Conservation (phyloP, 176 grass and related monocot genomes). For the Hsuehochloa calcarea region DNA sequence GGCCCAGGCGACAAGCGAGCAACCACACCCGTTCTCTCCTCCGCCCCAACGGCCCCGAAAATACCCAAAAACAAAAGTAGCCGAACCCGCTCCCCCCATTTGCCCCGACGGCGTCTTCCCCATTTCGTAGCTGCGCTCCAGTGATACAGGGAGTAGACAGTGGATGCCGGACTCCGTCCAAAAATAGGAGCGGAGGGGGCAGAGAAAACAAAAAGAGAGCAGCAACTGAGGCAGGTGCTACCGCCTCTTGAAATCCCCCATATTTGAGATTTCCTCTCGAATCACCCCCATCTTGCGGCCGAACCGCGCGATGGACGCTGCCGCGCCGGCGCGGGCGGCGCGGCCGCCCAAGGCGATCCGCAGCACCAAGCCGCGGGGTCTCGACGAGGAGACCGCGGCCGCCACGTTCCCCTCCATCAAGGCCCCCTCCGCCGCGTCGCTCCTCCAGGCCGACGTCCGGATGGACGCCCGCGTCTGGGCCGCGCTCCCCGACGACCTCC, state of each 20-base stretch:
- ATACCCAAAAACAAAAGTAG: constrained; percentile 12
- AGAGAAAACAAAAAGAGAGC: neutral
- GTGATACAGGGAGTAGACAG: neutral
- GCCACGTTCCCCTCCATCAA: constrained; percentile 37
- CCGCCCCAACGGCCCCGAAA: neutral
- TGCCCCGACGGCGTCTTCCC: neutral
- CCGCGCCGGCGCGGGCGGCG: constrained; percentile 17
- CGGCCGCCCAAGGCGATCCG: constrained; percentile 66
- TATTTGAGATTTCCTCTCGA: constrained; percentile 1
- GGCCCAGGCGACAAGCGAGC: neutral
- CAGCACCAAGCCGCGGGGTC: constrained; percentile 76
- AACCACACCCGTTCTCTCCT: neutral
- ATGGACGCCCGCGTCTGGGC: constrained; percentile 75
- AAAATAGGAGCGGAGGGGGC: constrained; percentile 19
- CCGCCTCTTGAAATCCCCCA: neutral
- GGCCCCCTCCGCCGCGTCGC: neutral
- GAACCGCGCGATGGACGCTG: constrained; percentile 18
- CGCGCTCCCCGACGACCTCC: constrained; percentile 71
- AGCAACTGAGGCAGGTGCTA: constrained; percentile 23
- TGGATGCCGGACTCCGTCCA: constrained; percentile 44
- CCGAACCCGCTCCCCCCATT: neutral
- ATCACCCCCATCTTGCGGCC: constrained; percentile 15
- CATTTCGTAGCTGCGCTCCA: neutral
- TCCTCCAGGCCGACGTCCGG: constrained; percentile 53
- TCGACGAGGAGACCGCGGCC: constrained; percentile 81